These are phyloP conservation scores for Yarrowia keelungensis DNA, from an alignment of 805 yeast genomes.

Conservation along the genomic window DNA sequence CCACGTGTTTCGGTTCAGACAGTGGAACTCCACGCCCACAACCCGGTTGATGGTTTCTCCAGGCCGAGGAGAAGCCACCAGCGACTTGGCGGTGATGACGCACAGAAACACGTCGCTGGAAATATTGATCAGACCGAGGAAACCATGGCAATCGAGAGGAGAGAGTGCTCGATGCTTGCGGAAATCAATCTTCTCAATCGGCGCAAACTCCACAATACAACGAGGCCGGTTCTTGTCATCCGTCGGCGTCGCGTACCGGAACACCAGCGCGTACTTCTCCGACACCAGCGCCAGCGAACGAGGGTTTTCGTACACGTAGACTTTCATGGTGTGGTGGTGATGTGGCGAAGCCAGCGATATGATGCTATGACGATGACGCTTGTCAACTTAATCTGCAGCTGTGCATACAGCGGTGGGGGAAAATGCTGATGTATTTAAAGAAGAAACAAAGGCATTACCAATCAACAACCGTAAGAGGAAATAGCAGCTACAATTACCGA, in stretches of 20 bases:
- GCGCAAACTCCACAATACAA: slow-evolving; percentile 57
- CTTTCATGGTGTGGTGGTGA: slow-evolving; percentile 55
- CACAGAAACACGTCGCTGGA: slow-evolving; percentile 74
- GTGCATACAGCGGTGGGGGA: not conserved
- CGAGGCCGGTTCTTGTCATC: slow-evolving; percentile 41
- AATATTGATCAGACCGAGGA: slow-evolving; percentile 80
- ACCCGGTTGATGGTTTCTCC: slow-evolving; percentile 82
- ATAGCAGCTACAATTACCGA: too few relatives aligned
- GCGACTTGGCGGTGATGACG: slow-evolving; percentile 74
- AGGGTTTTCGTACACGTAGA: slow-evolving; percentile 68
- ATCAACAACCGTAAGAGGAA: too few relatives aligned
- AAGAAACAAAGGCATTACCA: too few relatives aligned
- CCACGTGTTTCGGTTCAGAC: slow-evolving; percentile 75
- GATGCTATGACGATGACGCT: not conserved
- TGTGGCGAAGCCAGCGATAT: not conserved
- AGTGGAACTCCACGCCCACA: slow-evolving; percentile 83
- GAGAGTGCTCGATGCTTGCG: slow-evolving; percentile 52
- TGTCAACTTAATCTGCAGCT: not conserved
- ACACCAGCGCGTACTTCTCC: slow-evolving; percentile 63
- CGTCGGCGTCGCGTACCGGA: slow-evolving; percentile 49
- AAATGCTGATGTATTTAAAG: too few relatives aligned
- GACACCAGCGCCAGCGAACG: slow-evolving; percentile 73
- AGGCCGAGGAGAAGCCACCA: slow-evolving; percentile 83
- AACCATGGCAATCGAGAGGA: slow-evolving; percentile 55
- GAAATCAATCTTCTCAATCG: slow-evolving; percentile 52